phyloP scores from a whole-genome alignment of 2,329 filamentous ascomycete genomes.

The Claviceps sp. region DNA sequence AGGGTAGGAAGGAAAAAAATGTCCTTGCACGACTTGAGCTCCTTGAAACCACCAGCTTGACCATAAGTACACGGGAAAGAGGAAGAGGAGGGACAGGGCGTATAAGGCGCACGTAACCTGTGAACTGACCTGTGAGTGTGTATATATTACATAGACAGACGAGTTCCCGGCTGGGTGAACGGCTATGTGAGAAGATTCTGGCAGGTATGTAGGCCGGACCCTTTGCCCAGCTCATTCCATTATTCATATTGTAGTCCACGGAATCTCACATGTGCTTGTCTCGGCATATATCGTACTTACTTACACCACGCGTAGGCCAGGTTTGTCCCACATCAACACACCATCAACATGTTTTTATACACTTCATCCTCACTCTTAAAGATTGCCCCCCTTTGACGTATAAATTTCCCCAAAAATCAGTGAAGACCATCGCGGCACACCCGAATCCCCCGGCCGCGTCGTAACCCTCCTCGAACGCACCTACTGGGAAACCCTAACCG shows the following conservation, averaged over 20 bases:
- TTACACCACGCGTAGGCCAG: slow-evolving; percentile 2
- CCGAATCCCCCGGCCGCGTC: slow-evolving; percentile 74
- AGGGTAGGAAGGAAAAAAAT: neutral
- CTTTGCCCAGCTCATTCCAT: neutral
- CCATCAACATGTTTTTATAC: no score
- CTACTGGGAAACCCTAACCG: slow-evolving; percentile 69
- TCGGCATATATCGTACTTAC: neutral
- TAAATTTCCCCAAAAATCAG: slow-evolving; percentile 31
- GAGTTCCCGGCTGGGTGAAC: slow-evolving; percentile 79
- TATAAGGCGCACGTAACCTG: neutral
- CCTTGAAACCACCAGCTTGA: neutral
- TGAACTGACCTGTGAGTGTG: neutral
- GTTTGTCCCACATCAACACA: slow-evolving; percentile 1
- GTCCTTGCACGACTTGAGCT: neutral
- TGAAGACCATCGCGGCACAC: slow-evolving; percentile 89
- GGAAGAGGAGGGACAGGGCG: neutral
- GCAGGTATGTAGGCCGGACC: slow-evolving; percentile 54
- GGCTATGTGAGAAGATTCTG: slow-evolving; percentile 94
- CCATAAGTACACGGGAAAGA: neutral
- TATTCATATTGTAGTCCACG: neutral
- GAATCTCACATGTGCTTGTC: no score
- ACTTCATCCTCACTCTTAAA: neutral
- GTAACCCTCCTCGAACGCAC: slow-evolving; percentile 79
- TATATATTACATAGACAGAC: slow-evolving; percentile 45
- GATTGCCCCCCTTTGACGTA: neutral